Base-by-base conservation (phyloP, 495 filamentous ascomycete species). In the Penicillium coprophilum region DNA sequence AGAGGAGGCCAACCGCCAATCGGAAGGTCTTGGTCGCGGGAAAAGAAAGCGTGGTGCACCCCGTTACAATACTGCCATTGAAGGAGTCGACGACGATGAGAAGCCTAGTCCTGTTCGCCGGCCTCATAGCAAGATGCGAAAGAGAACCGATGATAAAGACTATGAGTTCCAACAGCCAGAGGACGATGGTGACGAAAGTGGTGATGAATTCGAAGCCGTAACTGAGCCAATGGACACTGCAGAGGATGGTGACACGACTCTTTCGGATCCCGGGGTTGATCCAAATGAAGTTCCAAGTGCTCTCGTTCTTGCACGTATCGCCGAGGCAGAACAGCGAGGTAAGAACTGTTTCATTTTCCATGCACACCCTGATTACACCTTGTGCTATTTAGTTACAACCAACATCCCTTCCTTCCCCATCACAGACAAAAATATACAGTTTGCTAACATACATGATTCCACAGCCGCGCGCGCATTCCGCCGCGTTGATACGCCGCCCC, bases 21-120 rank as follows among this genome's bases (percentile, higher is more conserved):
- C 82, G 30, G 80, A 94, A 64, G 84, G 81, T 8, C 80, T 96
- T 31, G 95, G 95, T 2, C 85, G 93, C 24, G 94, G 95, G 21
- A 92, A 89, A 58, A 80, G 92, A 40, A 80, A 78, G 64, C 70
- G 77, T 28, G 67, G 73, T 47, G 72, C 70, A 6, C 71, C 81
- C 24, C 68, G 76, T 52, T 84, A 80, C 49, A 56, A 62, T n/a
- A 61, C 48, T 1, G 0, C 23, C 13, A 50, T 27, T 17, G 59
- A 54, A 9, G 53, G 57, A 4, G 36, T 24, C 3, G 62, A 62
- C 23, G 55, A 54, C 32, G 52, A 54, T 28, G 57, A 59, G 3
- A 24, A 27, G 13, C 28, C 28, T 15, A 46, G 40, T 19, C 44
- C 49, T 24, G 34, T 54, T 4, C n/a, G 24, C 2, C 50, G 70